Percentiles rank a stretch among this genome's conserved stretches.
These are phyloP conservation scores for Plenodomus lindquistii DNA, from an alignment of 2,329 filamentous ascomycete genomes.

Conservation along the genomic window DNA sequence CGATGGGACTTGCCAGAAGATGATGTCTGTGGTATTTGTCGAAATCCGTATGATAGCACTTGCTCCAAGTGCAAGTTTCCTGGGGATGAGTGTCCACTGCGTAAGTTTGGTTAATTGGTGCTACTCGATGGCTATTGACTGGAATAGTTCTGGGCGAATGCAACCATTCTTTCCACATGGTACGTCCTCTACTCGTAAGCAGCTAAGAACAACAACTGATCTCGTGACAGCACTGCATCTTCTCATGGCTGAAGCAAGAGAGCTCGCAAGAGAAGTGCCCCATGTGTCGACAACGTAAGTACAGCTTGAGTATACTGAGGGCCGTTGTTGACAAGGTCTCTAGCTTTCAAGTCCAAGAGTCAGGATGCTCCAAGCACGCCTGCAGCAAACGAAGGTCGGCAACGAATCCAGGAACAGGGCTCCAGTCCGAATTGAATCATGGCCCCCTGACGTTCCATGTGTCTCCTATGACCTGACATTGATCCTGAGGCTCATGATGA, in stretches of 20 bases:
- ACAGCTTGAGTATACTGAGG: neutral
- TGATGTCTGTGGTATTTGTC: constrained; percentile 97
- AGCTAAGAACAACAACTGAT: constrained; percentile 9
- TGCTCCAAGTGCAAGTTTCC: constrained; percentile 98
- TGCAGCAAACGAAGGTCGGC: constrained; percentile 12
- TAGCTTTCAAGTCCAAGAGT: constrained; percentile 46
- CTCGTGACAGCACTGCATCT: constrained; percentile 78
- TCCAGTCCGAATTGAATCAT: constrained; percentile 21
- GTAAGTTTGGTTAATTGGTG: constrained; percentile 58
- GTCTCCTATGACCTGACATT: neutral
- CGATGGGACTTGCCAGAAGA: constrained; percentile 97
- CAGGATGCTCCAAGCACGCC: constrained; percentile 40
- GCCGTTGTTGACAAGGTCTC: constrained; percentile 13
- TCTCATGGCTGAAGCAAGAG: constrained; percentile 95
- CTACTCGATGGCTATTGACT: constrained; percentile 12
- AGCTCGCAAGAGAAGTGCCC: constrained; percentile 91
- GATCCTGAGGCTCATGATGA: neutral
- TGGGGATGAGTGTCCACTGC: constrained; percentile 89
- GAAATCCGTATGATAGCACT: constrained; percentile 95
- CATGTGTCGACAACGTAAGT: constrained; percentile 92
- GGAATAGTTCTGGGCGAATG: constrained; percentile 86
- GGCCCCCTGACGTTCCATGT: neutral
- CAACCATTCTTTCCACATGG: constrained; percentile 97
- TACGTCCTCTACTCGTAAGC: constrained; percentile 43
- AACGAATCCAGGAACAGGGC: constrained; percentile 17